These are phyloP conservation scores for Amanita pallidorosea DNA, from an alignment of 768 basidiomycete species.

Conservation along the genomic window DNA sequence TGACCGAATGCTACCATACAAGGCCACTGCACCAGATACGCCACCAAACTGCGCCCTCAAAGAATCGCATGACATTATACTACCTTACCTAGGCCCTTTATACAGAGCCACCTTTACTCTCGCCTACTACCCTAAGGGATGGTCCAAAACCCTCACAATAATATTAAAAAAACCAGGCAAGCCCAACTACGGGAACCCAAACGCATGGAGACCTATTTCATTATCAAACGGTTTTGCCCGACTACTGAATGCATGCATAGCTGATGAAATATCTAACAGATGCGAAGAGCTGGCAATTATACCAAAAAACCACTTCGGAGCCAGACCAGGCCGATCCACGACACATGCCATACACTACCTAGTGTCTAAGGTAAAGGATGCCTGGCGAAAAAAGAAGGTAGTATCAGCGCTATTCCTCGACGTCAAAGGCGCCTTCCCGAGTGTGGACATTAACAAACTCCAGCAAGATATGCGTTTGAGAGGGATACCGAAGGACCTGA, in stretches of 20 bases:
- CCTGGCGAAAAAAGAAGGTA: constrained; percentile 5
- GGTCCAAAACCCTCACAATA: neutral
- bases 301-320: neutral
- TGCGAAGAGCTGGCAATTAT: neutral
- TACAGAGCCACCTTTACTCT: neutral
- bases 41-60: neutral
- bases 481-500: neutral
- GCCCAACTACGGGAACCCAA: neutral
- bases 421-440: constrained; percentile 8
- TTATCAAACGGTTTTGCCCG: constrained; percentile 1
- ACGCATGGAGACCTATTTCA: constrained; percentile 6
- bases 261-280: neutral
- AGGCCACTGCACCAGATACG: neutral
- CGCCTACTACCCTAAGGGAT: neutral
- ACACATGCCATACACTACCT: neutral
- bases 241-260: neutral
- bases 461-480: neutral
- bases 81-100: neutral
- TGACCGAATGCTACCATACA: neutral
- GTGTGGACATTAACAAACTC: constrained; percentile 6
- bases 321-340: neutral
- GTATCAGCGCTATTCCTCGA: constrained; percentile 8
- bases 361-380: neutral
- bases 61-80: neutral
- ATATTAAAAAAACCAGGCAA: constrained; percentile 5